A percentile compares a stretch with the other conserved stretches of the same genome.
These are phyloP conservation scores for Claviceps paspali DNA, from an alignment of 2,329 filamentous ascomycete species.

Conservation along the genomic window DNA sequence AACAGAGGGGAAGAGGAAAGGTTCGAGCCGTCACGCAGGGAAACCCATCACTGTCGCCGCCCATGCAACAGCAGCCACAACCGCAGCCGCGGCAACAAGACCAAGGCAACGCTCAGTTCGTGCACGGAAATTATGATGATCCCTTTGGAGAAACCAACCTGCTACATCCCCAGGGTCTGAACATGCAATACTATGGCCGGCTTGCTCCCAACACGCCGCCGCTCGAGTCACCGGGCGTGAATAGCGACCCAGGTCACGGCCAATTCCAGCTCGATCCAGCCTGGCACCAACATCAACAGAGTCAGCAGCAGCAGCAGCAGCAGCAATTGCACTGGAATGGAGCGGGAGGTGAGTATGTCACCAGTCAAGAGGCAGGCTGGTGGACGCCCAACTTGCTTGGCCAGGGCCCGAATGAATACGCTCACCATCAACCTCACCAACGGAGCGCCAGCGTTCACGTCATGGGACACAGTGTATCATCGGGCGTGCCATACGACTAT, in stretches of 20 bases:
- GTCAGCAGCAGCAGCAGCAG: slow-evolving; percentile 12
- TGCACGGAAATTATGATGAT: slow-evolving; percentile 23
- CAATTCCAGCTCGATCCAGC: slow-evolving; percentile 9
- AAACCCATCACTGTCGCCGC: slow-evolving; percentile 11
- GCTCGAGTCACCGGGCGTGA: slow-evolving; percentile 23
- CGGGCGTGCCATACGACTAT: slow-evolving; percentile 26
- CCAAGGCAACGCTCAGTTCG: slow-evolving; percentile 15
- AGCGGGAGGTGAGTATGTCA: slow-evolving; percentile 15
- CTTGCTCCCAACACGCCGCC: slow-evolving; percentile 22
- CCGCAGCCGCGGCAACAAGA: slow-evolving; percentile 9
- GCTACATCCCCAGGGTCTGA: slow-evolving; percentile 11
- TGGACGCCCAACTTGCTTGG: slow-evolving; percentile 17
- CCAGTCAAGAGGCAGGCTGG: slow-evolving; percentile 13
- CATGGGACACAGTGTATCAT: slow-evolving; percentile 24
- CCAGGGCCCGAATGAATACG: slow-evolving; percentile 12
- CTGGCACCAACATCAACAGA: slow-evolving; percentile 11
- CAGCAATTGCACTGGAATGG: slow-evolving; percentile 11
- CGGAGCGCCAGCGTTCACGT: slow-evolving; percentile 23
- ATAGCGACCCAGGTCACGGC: slow-evolving; percentile 16
- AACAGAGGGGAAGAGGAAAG: slow-evolving; percentile 15
- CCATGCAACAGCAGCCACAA: slow-evolving; percentile 14
- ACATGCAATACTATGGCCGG: slow-evolving; percentile 17
- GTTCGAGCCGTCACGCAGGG: slow-evolving; percentile 8
- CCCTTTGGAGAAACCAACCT: slow-evolving; percentile 19
- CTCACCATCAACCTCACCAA: neutral